Evolutionary conservation across 345 rosid species (phyloP), one percentile per base, ranked within the genome.

Genomic region (Eutrema yunnanense): DNA sequence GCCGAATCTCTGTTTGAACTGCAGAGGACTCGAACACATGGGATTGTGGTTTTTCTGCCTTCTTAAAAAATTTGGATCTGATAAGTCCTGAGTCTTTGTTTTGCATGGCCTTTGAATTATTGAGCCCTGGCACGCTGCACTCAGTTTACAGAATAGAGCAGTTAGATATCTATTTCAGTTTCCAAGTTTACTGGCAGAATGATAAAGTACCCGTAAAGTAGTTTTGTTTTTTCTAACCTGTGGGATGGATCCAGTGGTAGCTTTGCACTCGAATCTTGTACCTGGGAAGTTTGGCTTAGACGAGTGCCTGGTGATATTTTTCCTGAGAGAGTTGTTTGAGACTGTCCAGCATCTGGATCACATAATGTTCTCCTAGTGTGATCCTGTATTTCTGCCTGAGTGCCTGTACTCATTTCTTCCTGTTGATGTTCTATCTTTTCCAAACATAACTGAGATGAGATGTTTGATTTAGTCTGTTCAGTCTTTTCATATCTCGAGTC

Each of bases 211-310:
- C 19, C 41, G 57, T 9, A 37, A 55, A 60, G n/a, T 67, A 26
- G 49, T 44, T 38, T 61, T 68, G 26, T 33, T 61, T 51, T 74
- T 38, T 11, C 84, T 82, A 55, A 86, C 96, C 89, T 84, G 59
- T 71, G 70, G 5, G 63, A 56, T 12, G 82, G 78, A 43, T 56
- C 80, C 58, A 73, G 58, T 60, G 55, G 65, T 69, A 66, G 66
- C 71, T 71, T 79, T 46, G 57, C 62, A 65, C 78, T 50, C 32
- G 75, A 64, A 51, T 58, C 73, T 71, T 71, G 58, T 65, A 77
- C 77, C 56, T 48, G 71, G 37, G 50, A 14, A 54, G 82, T 79
- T 65, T 70, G 69, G 64, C 41, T 69, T 46, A 54, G 43, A 59
- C 56, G 32, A 73, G 43, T n/a, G 19, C 62, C 71, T 47, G 69